A percentile compares a stretch with the other conserved stretches of the same genome.
These are phyloP conservation scores for Lasiosphaeria miniovina DNA, from an alignment of 495 filamentous ascomycete genomes.

Conservation along the genomic window DNA sequence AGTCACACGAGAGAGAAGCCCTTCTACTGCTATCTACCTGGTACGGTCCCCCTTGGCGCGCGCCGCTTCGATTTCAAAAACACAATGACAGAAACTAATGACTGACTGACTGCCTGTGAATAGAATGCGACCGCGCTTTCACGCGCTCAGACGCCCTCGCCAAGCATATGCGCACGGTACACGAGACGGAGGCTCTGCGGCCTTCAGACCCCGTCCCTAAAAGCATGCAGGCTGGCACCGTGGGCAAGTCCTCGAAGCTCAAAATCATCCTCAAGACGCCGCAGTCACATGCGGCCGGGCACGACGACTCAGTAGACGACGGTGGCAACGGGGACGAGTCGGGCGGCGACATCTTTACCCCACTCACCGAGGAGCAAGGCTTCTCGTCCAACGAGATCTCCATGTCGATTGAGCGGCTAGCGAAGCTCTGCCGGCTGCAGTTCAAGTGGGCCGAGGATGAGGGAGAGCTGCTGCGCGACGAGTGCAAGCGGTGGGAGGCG, in stretches of 20 bases:
- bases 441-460: constrained; percentile 80
- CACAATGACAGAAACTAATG: too few relatives aligned
- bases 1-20: constrained; percentile 98
- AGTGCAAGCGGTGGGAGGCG: constrained; percentile 64
- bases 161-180: constrained; percentile 98
- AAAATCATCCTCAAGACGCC: constrained; percentile 61
- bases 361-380: constrained; percentile 55
- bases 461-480: constrained; percentile 54
- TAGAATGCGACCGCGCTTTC: constrained; percentile 97
- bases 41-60: constrained; percentile 42
- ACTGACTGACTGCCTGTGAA: neutral
- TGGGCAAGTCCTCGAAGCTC: constrained; percentile 60
- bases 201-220: constrained; percentile 85
- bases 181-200: constrained; percentile 90
- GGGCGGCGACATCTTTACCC: constrained; percentile 44
- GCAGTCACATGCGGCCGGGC: constrained; percentile 52
- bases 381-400: constrained; percentile 72
- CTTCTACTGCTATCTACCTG: constrained; percentile 91
- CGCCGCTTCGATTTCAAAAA: neutral
- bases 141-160: constrained; percentile 94
- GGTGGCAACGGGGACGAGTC: constrained; percentile 48
- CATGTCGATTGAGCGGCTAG: constrained; percentile 66
- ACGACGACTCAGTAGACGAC: constrained; percentile 53
- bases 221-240: constrained; percentile 55
- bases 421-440: constrained; percentile 70